These are phyloP conservation scores for Myxozyma lipomycoides DNA, from an alignment of 805 yeast genomes.

Conservation along the genomic window DNA sequence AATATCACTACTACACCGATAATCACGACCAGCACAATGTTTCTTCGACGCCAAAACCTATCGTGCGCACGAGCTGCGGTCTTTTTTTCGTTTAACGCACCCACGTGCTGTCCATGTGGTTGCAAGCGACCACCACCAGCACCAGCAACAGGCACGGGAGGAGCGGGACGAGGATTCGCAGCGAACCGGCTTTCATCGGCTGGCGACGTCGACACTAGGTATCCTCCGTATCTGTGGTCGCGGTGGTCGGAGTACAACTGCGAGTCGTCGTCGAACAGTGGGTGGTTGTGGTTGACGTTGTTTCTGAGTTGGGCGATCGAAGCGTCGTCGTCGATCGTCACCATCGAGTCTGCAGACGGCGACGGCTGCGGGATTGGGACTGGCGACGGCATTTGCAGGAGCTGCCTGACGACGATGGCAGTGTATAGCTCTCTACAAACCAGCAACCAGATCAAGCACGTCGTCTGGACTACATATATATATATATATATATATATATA, in stretches of 20 bases:
- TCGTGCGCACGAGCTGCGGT: background rate
- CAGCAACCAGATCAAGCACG: too few species aligned
- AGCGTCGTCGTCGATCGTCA: background rate
- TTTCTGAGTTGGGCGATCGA: conserved; percentile 1
- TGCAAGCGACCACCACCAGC: background rate
- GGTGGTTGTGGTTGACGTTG: background rate
- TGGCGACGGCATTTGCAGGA: too few species aligned
- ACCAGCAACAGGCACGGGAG: background rate
- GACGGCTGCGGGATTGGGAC: too few species aligned
- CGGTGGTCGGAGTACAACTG: conserved; percentile 5
- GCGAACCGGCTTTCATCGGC: background rate
- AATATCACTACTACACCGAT: conserved; percentile 24
- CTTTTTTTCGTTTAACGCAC: background rate
- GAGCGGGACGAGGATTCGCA: background rate
- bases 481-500: too few species aligned
- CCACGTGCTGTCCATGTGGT: too few species aligned
- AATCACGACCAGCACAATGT: conserved; percentile 5
- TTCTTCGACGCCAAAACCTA: conserved; percentile 1
- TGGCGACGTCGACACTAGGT: background rate
- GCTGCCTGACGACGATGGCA: too few species aligned
- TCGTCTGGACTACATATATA: too few species aligned
- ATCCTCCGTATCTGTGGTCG: conserved; percentile 1
- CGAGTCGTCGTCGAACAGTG: background rate
- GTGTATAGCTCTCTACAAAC: too few species aligned
- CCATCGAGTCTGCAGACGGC: background rate